Evolutionary conservation across 2,329 filamentous ascomycete species (phyloP).

Genomic region (Tetracladium maxilliforme): DNA sequence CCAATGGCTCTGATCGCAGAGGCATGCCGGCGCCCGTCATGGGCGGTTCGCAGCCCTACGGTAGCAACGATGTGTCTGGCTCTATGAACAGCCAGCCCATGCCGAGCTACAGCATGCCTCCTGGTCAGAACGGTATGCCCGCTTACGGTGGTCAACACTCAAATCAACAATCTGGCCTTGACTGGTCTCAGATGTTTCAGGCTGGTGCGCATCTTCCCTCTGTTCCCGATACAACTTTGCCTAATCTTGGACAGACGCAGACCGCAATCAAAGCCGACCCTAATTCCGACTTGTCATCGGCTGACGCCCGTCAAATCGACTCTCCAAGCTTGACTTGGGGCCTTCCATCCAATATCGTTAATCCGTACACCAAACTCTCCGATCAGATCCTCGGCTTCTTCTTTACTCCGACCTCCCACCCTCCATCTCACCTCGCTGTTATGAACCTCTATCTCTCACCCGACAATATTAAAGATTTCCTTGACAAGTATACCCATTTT

Average conservation of each 20-base stretch:
- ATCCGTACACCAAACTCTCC: slow-evolving; percentile 38
- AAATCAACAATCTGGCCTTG: slow-evolving; percentile 48
- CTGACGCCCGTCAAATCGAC: too few relatives aligned
- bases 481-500: slow-evolving; percentile 58
- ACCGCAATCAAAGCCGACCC: slow-evolving; percentile 52
- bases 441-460: slow-evolving; percentile 43
- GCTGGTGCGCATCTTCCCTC: slow-evolving; percentile 50
- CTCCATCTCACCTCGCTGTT: slow-evolving; percentile 34
- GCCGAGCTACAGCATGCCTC: slow-evolving; percentile 48
- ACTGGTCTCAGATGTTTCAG: slow-evolving; percentile 71
- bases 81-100: slow-evolving; percentile 46
- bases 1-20: slow-evolving; percentile 39
- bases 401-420: slow-evolving; percentile 38
- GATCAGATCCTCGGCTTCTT: slow-evolving; percentile 41
- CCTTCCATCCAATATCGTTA: slow-evolving; percentile 24
- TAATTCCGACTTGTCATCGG: slow-evolving; percentile 36
- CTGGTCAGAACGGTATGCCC: slow-evolving; percentile 37
- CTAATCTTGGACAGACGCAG: slow-evolving; percentile 56
- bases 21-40: slow-evolving; percentile 38
- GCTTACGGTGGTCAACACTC: slow-evolving; percentile 11
- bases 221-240: slow-evolving; percentile 22
- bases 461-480: slow-evolving; percentile 55
- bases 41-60: slow-evolving; percentile 37
- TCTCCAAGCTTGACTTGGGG: slow-evolving; percentile 33
- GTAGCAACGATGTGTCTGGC: slow-evolving; percentile 39